Evolutionary conservation across 2,329 filamentous ascomycete genomes (phyloP).

Genomic region (Knoxdaviesia proteae): DNA sequence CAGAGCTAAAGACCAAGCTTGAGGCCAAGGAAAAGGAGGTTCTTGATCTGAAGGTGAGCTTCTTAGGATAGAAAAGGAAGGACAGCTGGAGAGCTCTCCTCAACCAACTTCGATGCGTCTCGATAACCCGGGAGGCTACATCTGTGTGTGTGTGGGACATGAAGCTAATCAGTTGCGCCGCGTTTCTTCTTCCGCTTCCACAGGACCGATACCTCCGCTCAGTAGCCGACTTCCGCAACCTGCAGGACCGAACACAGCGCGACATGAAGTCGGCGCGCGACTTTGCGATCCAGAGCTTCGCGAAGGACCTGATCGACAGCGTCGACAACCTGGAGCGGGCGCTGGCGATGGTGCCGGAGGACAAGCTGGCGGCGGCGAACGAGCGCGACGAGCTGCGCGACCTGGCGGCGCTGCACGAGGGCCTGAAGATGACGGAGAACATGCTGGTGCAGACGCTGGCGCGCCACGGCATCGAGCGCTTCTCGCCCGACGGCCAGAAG

Average conservation of each 20-base stretch:
- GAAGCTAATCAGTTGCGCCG: not conserved
- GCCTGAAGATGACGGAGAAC: slow-evolving; percentile 83
- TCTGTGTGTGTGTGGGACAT: too few species aligned
- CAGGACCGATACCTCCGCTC: slow-evolving; percentile 90
- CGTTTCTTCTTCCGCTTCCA: not conserved
- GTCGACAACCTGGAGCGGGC: slow-evolving; percentile 96
- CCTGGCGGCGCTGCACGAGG: slow-evolving; percentile 61
- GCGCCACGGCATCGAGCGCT: slow-evolving; percentile 85
- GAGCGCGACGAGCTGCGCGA: slow-evolving; percentile 42
- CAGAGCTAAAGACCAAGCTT: slow-evolving; percentile 27
- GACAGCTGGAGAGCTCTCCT: too few species aligned
- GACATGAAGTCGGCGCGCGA: slow-evolving; percentile 74
- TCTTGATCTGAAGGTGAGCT: slow-evolving; percentile 64
- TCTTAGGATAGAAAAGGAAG: not conserved
- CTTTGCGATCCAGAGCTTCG: slow-evolving; percentile 91
- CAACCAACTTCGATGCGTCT: too few species aligned
- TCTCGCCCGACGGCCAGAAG: slow-evolving; percentile 64
- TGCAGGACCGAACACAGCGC: slow-evolving; percentile 82
- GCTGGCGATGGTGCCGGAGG: slow-evolving; percentile 53
- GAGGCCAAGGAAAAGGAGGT: slow-evolving; percentile 30
- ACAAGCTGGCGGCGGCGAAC: slow-evolving; percentile 40
- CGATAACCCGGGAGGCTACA: too few species aligned
- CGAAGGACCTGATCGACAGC: slow-evolving; percentile 81
- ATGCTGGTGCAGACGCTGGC: slow-evolving; percentile 74
- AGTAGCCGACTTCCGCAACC: slow-evolving; percentile 92